A percentile compares a stretch with the other conserved stretches of the same genome.
Conservation (phyloP, 805 yeast genomes). For the Saccharomyces cerevisiae region DNA sequence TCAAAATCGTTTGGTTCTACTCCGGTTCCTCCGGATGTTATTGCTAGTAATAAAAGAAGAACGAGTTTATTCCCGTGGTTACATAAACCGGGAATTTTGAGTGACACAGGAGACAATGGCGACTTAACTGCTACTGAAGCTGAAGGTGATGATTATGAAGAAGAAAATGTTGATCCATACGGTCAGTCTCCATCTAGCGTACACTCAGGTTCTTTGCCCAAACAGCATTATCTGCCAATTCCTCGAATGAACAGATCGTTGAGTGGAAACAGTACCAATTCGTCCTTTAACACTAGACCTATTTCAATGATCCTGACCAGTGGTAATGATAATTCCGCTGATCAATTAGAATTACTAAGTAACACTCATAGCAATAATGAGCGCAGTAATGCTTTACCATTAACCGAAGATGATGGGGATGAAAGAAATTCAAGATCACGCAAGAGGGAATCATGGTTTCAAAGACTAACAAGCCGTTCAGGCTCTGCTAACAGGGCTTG, state of each 20-base stretch:
- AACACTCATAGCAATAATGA: neutral
- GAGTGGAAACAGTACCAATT: slow-evolving; percentile 19
- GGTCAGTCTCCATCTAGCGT: slow-evolving; percentile 12
- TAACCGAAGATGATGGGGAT: slow-evolving; percentile 1
- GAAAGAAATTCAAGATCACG: slow-evolving; percentile 19
- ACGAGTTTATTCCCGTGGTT: slow-evolving; percentile 27
- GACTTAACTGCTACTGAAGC: slow-evolving; percentile 25
- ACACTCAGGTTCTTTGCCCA: slow-evolving; percentile 11
- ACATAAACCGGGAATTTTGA: slow-evolving; percentile 24
- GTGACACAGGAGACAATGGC: slow-evolving; percentile 22
- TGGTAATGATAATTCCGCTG: slow-evolving; percentile 16
- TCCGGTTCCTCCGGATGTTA: slow-evolving; percentile 27
- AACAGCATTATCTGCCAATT: slow-evolving; percentile 8
- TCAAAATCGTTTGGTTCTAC: slow-evolving; percentile 28
- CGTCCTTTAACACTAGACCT: slow-evolving; percentile 15
- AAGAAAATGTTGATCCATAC: slow-evolving; percentile 12
- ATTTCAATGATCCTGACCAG: slow-evolving; percentile 15
- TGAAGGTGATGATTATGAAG: slow-evolving; percentile 25
- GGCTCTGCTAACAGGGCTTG: slow-evolving; percentile 16
- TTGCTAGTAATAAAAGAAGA: slow-evolving; percentile 21
- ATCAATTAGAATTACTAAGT: slow-evolving; percentile 11
- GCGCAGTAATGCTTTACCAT: neutral
- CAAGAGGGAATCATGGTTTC: slow-evolving; percentile 39
- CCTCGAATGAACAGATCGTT: slow-evolving; percentile 14
- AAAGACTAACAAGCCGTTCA: slow-evolving; percentile 35